Percentiles rank a stretch among this genome's conserved stretches.
phyloP scores from a whole-genome alignment of 305 asterid genomes.

The Fraxinus sp. region DNA sequence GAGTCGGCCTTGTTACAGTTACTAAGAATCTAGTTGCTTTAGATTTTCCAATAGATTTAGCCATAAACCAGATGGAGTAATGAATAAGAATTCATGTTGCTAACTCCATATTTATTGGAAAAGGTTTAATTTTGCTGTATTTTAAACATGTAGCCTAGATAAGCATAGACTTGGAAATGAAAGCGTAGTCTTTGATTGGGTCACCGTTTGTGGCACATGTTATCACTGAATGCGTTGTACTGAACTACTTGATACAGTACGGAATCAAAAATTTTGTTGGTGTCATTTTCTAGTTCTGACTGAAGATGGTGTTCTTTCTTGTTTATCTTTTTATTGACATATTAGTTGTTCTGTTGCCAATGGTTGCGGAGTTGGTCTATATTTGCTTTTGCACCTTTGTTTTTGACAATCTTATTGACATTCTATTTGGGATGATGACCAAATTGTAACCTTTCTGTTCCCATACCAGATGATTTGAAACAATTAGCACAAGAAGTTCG shows the following conservation, averaged over 20 bases:
- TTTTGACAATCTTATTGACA: not conserved
- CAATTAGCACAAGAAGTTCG: slow-evolving; percentile 62
- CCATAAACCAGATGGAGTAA: not conserved
- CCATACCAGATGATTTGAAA: slow-evolving; percentile 65
- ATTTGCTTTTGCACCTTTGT: not conserved
- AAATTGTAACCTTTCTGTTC: not conserved
- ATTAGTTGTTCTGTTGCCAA: not conserved
- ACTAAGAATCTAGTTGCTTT: not conserved
- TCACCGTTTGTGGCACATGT: not conserved
- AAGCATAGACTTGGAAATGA: not conserved
- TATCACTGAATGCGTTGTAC: not conserved
- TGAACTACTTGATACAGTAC: not conserved
- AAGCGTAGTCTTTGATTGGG: not conserved
- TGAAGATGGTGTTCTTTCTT: not conserved
- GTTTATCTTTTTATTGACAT: not conserved
- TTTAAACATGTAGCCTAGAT: not conserved
- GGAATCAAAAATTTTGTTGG: not conserved
- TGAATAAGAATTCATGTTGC: not conserved
- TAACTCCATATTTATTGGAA: not conserved
- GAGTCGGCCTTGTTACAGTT: not conserved
- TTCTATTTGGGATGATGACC: not conserved
- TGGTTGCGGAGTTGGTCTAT: not conserved
- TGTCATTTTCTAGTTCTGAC: not conserved
- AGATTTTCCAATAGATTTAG: not conserved
- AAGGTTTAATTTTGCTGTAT: not conserved